A percentile compares a stretch with the other conserved stretches of the same genome.
Evolutionary conservation across 2,329 filamentous ascomycete species (phyloP).

Genomic region (Botrytis aclada): DNA sequence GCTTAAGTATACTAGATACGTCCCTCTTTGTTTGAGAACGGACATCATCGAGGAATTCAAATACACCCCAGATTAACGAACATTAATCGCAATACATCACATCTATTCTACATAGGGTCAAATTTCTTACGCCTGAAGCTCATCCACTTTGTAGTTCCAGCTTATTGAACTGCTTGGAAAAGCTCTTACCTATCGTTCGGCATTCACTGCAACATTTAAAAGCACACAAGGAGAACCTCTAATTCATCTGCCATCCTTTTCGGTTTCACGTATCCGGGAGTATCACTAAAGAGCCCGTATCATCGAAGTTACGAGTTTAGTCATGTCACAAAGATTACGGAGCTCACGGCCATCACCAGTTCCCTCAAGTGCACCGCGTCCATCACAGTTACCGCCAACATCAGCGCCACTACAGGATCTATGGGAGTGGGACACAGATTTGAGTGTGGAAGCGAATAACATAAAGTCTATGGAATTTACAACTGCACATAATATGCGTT

Average conservation of each 20-base stretch:
- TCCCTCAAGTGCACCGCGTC: neutral
- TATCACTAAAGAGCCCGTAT: neutral
- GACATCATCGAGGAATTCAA: neutral
- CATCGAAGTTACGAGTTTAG: neutral
- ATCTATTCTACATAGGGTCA: neutral
- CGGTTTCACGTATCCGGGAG: neutral
- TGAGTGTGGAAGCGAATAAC: neutral
- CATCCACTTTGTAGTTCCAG: neutral
- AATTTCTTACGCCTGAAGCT: neutral
- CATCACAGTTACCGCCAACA: neutral
- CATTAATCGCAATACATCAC: neutral
- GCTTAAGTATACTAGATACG: neutral
- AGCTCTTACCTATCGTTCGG: neutral
- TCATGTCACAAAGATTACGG: neutral
- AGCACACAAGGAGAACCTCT: too few species aligned
- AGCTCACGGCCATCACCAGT: neutral
- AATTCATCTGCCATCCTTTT: neutral
- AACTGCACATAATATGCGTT: neutral
- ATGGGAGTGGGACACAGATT: neutral
- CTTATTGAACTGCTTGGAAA: neutral
- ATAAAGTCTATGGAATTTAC: neutral
- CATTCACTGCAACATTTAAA: too few species aligned
- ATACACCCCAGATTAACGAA: neutral
- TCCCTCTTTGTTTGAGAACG: neutral
- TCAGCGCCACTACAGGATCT: neutral